A percentile compares a stretch with the other conserved stretches of the same genome.
Evolutionary conservation across 1,284 basidiomycete species (phyloP).

Genomic region (Pascua sp.): DNA sequence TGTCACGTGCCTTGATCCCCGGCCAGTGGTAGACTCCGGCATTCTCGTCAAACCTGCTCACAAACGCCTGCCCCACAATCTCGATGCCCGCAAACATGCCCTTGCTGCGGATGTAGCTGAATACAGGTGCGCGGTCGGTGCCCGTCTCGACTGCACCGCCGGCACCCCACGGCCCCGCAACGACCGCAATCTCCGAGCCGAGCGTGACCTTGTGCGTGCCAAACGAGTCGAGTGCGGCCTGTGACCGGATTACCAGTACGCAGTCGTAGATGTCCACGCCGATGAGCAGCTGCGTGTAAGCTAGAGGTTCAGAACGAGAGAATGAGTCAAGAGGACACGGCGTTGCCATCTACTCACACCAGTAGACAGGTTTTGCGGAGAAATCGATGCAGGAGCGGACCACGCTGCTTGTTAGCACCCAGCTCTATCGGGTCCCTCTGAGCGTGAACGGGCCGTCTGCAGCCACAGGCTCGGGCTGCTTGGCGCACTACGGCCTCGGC

Average conservation of each 20-base stretch:
- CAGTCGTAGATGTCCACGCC: conserved; percentile 53
- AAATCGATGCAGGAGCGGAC: conserved; percentile 54
- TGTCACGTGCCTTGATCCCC: conserved; percentile 49
- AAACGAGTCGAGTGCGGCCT: conserved; percentile 54
- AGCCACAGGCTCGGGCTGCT: too few relatives aligned
- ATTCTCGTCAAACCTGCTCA: conserved; percentile 49
- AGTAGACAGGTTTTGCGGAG: conserved; percentile 53
- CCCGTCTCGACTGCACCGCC: conserved; percentile 54
- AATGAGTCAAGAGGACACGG: too few relatives aligned
- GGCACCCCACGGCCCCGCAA: conserved; percentile 54
- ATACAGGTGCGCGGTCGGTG: conserved; percentile 48
- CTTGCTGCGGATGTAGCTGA: conserved; percentile 47
- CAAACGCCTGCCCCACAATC: conserved; percentile 53
- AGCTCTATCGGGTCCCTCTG: neutral
- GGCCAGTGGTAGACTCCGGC: conserved; percentile 50
- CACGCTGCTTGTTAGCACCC: conserved; percentile 35
- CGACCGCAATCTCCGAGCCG: conserved; percentile 54
- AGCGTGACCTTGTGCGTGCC: conserved; percentile 54
- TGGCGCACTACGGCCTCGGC: too few relatives aligned
- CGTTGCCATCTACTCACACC: conserved; percentile 27
- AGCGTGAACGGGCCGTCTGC: too few relatives aligned
- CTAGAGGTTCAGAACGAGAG: neutral
- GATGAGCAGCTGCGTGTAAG: conserved; percentile 39
- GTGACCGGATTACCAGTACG: conserved; percentile 52
- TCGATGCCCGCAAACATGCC: conserved; percentile 54